Base-by-base conservation (phyloP, 1,139 yeast species). In the Zygosaccharomyces sapae region DNA sequence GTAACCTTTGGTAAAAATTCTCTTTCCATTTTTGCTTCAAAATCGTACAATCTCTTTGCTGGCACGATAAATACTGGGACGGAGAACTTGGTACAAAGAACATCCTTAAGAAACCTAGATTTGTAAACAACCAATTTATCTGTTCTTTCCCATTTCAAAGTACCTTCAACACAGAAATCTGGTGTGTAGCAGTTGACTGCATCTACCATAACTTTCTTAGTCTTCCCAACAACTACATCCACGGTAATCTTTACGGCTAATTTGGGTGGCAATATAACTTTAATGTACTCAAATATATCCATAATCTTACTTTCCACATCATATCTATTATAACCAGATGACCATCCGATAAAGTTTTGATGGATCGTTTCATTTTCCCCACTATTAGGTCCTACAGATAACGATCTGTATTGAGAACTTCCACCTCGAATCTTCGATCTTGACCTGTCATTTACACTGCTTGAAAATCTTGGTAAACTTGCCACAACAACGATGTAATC, bases 61-160 rank as follows among this genome's bases (percentile, higher is more conserved):
- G 92, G 89, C 0, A 80, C 83, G 30, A 83, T 74, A 24, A 83
- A 72, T 5, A 81, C 76, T 0, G 94, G 92, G n/a, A 83, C 71
- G 1, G 86, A 83, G 57, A 76, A 82, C 52, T 74, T 72, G 52
- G 77, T 79, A 33, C 82, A 83, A 45, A 84, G 67, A 44, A 83
- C 68, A 61, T 84, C 90, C 27, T 82, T 76, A 40, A 85, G 63
- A 52, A 79, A 73, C 12, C 80, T 76, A 1, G 86, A 78, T 29
- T 70, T 70, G 86, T 87, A 81, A 7, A 82, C 75, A 45, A 76
- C 71, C 19, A 80, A 67, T 9, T 83, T 83, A 2, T 80, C 76
- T 35, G 64, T 64, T 33, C 61, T 63, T 37, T 76, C 68, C 34
- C 74, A 73, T 24, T 80, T 80, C 55, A 81, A 80, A 0, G 85